Base-by-base conservation (phyloP, 345 rosid genomes). In the Hibiscus mutabilis region DNA sequence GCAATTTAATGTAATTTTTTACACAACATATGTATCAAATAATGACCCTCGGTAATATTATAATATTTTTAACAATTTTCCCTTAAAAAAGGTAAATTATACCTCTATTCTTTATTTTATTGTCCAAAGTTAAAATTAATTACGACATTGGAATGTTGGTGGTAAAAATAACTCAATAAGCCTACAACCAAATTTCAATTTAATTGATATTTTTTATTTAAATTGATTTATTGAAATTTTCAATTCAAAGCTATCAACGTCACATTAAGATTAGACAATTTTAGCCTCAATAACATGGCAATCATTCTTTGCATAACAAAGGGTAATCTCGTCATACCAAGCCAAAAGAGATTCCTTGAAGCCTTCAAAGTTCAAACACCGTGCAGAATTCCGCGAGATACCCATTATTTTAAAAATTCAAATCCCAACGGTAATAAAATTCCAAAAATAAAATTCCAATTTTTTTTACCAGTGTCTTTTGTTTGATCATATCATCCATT, bases 381-480 rank as follows among this genome's bases (percentile, higher is more conserved):
- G 18, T 66, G 5, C 57, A 69, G 33, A 55, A 3, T 33, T 55
- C 73, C 73, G 52, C 65, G 53, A 60, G 12, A 42, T 27, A 47
- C 16, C 42, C 12, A 46, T 25, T 60, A 46, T 46, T 46, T 16
- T 49, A 46, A 61, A 27, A 8, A 2, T 67, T 60, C 58, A 40
- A 72, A 62, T 19, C 68, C 74, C 57, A 71, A 71, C 74, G 74
- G 57, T 60, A 60, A 42, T 19, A 35, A 47, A 15, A 44, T n/a
- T 56, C 65, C 61, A 56, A 37, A 33, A 37, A 37, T 37, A n/a
- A 53, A 52, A 5, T 10, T 13, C 42, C 42, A 37, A 37, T 1
- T 37, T 69, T 18, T 37, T 58, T 10, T 31, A 3, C 6, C 13
- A 44, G 8, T 25, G 6, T 37, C 5, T 27, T 61, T 21, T 46